Evolutionary conservation across 805 yeast genomes (phyloP), one percentile per base, ranked within the genome.

Genomic region (Kazachstania martiniae): DNA sequence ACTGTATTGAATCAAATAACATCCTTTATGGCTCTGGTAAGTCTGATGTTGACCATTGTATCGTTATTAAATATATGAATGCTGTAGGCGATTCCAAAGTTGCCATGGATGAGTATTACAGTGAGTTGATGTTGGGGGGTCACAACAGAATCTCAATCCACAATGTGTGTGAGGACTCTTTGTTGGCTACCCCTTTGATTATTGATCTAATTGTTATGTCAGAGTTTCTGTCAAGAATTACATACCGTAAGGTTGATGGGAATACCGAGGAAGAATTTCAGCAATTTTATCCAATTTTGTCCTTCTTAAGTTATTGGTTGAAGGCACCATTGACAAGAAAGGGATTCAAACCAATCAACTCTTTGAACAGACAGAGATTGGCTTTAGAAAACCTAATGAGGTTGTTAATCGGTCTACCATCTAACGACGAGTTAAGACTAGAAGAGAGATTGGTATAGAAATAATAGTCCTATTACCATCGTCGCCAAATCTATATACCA

Each of bases 81-180:
- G 95, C 96, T 7, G 96, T 87, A 30, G 95, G 94, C 24, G 97
- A 87, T 61, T 77, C 91, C 43, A 87, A 87, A 67, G 95, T 87
- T 42, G 97, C 97, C 33, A 89, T 87, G 96, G 97, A 87, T 61
- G 96, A 89, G 65, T 87, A 87, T 65, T 85, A 89, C 66, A 80
- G 93, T 35, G 96, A 87, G 62, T 75, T 87, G 55, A 89, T 87
- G 96, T 71, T 87, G 49, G 97, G 97, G 40, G 97, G 97, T 28
- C 95, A 87, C 65, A 89, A 87, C 66, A 80, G 91, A 56, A 81
- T 87, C 45, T 77, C 93, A 29, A 80, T 89, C 53, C 94, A 87
- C 64, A 87, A 89, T 57, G 94, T 89, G 26, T 87, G 97, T 62
- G 97, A 87, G 63, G 97, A 87, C 59, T 86, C 95, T 3, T 67